Evolutionary conservation across 805 yeast species (phyloP), one percentile per base, ranked within the genome.

Genomic region (Ogataea philodendri): DNA sequence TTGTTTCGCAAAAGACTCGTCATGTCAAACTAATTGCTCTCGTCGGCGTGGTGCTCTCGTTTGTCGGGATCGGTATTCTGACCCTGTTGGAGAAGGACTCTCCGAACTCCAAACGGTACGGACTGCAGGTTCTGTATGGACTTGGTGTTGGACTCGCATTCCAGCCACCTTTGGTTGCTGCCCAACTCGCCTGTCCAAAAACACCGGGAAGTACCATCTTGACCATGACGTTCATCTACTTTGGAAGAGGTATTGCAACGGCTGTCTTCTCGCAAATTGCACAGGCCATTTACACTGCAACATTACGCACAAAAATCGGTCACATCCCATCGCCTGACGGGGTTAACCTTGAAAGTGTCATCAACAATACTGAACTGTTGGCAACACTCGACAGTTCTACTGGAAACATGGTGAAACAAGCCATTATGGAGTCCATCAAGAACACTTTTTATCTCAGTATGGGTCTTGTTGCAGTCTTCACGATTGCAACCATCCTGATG

Each of bases 121-220:
- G 80, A 1, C 58, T 63, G 22, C 62, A 69, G 35, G 68, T 73
- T 24, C 44, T 71, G 9, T 47, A 54, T 9, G 82, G 82, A 19
- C 52, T 66, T 9, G 64, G 69, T 0, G 47, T 61, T 22, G 82
- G 82, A 2, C 17, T 70, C 7, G 54, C 53, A 28, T 57, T 72
- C 51, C 80, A 74, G 52, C 52, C 73, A 4, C 31, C 63, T 10
- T 49, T 69, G n/a, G 50, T 71, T 17, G 54, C 67, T 4, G 59
- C 69, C 3, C 76, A 74, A 45, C 51, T 75, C n/a, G 49, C 60
- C 15, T 75, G 76, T 8, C 78, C 81, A 21, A 70, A 73, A 41
- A 52, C 61, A 1, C 65, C 72, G 5, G 81, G 80, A 10, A 65
- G 70, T 3, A 61, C 65, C 5, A 70, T 76, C 30, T 51, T 74